Percentiles rank a stretch among this genome's conserved stretches.
These are phyloP conservation scores for Diaporthe citrichinensis DNA, from an alignment of 2,329 filamentous ascomycete genomes.

Conservation along the genomic window DNA sequence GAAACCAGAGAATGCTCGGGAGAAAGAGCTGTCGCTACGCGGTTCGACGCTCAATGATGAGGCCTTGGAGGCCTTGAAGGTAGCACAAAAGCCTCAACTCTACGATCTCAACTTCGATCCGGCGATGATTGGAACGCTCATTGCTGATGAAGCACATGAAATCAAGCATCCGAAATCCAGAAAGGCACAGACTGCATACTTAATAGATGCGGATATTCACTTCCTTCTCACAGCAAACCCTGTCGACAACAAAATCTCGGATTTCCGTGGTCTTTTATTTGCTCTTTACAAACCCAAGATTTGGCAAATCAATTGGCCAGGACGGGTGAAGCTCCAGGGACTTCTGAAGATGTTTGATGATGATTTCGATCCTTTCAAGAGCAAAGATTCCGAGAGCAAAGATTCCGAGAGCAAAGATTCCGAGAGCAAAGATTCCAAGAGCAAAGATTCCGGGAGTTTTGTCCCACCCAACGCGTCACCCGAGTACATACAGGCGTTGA, in stretches of 20 bases:
- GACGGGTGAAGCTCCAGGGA: rapidly evolving
- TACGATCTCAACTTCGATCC: slow-evolving; percentile 17
- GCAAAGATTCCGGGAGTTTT: no score
- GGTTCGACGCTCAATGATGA: slow-evolving; percentile 2
- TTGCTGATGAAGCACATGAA: slow-evolving; percentile 30
- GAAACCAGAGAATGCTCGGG: not conserved
- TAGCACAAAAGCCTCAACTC: not conserved
- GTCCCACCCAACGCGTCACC: not conserved
- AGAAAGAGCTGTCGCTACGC: slow-evolving; percentile 17
- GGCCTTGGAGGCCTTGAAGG: not conserved
- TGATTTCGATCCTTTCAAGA: slow-evolving; percentile 13
- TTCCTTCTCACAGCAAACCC: slow-evolving; percentile 33
- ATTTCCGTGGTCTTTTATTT: slow-evolving; percentile 28
- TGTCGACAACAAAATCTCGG: slow-evolving; percentile 22
- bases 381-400: no score
- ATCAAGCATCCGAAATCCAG: slow-evolving; percentile 20
- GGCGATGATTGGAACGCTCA: slow-evolving; percentile 18
- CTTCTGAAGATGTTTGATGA: not conserved
- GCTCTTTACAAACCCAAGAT: slow-evolving; percentile 6
- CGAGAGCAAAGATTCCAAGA: no score
- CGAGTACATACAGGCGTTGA: slow-evolving; percentile 15
- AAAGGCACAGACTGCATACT: slow-evolving; percentile 13
- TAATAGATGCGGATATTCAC: slow-evolving; percentile 9
- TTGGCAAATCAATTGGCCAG: slow-evolving; percentile 29
- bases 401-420: no score